Conservation (phyloP, 106 monocot genomes). For the Amphibolis antarctica region DNA sequence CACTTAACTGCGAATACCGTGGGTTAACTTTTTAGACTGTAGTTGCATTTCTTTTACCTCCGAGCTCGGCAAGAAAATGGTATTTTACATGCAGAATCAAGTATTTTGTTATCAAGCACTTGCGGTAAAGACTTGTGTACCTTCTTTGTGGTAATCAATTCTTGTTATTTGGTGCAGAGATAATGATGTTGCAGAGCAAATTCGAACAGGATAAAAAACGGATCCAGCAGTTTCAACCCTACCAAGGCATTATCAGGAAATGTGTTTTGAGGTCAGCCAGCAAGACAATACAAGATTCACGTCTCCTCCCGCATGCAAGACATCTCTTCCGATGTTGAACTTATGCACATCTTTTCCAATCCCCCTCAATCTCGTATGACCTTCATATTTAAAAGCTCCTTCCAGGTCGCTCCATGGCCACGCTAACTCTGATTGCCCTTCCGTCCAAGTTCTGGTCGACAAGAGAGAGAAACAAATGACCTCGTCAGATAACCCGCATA, state of each 20-base stretch:
- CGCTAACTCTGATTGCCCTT: conserved; percentile 1
- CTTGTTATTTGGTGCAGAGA: conserved; percentile 4
- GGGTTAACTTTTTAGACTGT: no score
- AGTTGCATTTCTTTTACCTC: no score
- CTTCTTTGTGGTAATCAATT: neutral
- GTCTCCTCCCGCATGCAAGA: no score
- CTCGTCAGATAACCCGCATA: neutral
- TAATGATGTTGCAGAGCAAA: conserved; percentile 19
- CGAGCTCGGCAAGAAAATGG: no score
- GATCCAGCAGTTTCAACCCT: conserved; percentile 10
- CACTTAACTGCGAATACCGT: no score
- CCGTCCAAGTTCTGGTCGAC: neutral
- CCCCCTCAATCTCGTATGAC: no score
- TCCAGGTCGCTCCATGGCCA: conserved; percentile 2
- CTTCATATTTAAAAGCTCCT: neutral
- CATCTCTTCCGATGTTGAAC: no score
- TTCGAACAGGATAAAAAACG: conserved; percentile 15
- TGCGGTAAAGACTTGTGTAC: no score
- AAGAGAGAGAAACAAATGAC: neutral
- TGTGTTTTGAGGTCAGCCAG: neutral
- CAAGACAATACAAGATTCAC: neutral
- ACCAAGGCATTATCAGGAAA: neutral
- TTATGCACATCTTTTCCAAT: no score
- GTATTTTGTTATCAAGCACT: no score
- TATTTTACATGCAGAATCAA: no score